Conservation (phyloP, 2,329 filamentous ascomycete species). For the Trichoderma atrobrunneum region DNA sequence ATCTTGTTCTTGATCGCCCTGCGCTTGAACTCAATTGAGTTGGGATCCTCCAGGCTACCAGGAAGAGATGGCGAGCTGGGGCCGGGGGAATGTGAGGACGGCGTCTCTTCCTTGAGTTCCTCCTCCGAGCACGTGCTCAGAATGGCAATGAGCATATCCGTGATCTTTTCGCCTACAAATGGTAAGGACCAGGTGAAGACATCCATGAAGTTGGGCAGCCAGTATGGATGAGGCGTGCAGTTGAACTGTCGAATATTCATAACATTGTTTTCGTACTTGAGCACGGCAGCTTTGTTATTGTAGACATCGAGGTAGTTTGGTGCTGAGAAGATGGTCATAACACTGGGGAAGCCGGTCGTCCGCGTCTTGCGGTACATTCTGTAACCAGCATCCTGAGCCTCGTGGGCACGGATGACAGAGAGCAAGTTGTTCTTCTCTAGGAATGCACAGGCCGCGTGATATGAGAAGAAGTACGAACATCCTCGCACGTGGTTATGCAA, state of each 20-base stretch:
- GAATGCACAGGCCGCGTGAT: constrained; percentile 94
- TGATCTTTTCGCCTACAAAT: constrained; percentile 98
- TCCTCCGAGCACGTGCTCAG: constrained; percentile 99
- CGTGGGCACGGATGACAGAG: constrained; percentile 95
- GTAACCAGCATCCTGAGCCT: constrained; percentile 97
- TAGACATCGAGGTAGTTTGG: constrained; percentile 99
- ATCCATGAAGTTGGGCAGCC: constrained; percentile 99
- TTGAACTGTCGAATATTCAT: constrained; percentile 99
- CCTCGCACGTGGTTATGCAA: constrained; percentile 97
- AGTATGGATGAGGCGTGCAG: constrained; percentile 98
- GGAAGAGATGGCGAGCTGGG: constrained; percentile 68
- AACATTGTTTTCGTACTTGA: constrained; percentile 99
- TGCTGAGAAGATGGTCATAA: constrained; percentile 99
- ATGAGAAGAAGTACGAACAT: constrained; percentile 99
- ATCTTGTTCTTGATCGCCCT: constrained; percentile 99
- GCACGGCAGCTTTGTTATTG: constrained; percentile 98
- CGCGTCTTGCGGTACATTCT: constrained; percentile 99
- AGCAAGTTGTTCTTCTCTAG: constrained; percentile 98
- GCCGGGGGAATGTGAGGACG: constrained; percentile 65
- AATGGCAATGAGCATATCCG: constrained; percentile 98
- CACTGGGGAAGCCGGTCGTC: constrained; percentile 96
- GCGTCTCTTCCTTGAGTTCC: constrained; percentile 84
- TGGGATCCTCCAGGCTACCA: constrained; percentile 60
- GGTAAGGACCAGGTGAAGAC: constrained; percentile 99
- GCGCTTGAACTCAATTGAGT: constrained; percentile 90